Conservation (phyloP, 1,284 basidiomycete genomes). For the Cronartium ribicola region DNA sequence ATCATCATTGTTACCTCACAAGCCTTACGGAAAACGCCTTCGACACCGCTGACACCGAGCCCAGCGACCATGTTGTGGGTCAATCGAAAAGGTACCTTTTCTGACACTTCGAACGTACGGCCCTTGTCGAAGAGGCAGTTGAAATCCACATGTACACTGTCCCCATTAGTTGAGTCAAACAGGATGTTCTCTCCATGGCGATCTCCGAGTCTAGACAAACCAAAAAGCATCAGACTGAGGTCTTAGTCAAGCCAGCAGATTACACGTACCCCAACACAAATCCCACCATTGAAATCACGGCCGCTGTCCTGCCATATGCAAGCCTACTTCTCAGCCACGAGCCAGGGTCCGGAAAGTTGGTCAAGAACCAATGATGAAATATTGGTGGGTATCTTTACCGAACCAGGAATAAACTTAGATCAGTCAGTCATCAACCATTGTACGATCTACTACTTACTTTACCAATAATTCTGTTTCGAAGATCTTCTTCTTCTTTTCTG, state of each 20-base stretch:
- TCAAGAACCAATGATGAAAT: conserved; percentile 96
- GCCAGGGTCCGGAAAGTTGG: conserved; percentile 92
- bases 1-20: conserved; percentile 87
- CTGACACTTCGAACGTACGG: conserved; percentile 80
- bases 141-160: conserved; percentile 94
- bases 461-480: conserved; percentile 65
- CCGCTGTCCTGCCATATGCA: conserved; percentile 80
- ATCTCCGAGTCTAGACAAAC: conserved; percentile 73
- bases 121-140: conserved; percentile 98
- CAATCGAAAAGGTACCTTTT: conserved; percentile 89
- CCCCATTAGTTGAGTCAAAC: conserved; percentile 80
- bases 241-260: conserved; percentile 6
- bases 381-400: conserved; percentile 68
- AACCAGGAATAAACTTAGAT: conserved; percentile 30
- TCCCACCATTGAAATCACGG: conserved; percentile 99
- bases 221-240: not conserved
- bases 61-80: conserved; percentile 93
- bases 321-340: conserved; percentile 87
- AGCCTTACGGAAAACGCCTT: conserved; percentile 88
- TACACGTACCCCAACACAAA: conserved; percentile 80
- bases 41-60: conserved; percentile 86
- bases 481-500: conserved; percentile 58
- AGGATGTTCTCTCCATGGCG: conserved; percentile 96
- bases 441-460: conserved; percentile 54
- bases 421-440: not conserved